Evolutionary conservation across 1,284 basidiomycete species (phyloP).

Genomic region (Kwoniella shivajii): DNA sequence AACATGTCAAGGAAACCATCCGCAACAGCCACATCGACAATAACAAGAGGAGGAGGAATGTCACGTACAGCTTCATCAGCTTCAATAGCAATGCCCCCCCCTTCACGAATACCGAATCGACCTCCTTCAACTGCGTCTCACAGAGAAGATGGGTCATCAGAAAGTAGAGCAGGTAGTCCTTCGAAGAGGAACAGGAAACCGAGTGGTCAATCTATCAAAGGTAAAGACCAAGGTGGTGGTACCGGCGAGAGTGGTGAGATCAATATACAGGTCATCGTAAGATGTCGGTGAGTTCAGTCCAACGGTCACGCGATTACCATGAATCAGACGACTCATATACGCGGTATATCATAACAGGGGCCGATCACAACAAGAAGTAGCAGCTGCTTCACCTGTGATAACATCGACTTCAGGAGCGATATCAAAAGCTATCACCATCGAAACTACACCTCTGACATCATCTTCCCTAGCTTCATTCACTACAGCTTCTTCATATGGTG

Average conservation of each 20-base stretch:
- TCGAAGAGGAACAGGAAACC: slow-evolving; percentile 16
- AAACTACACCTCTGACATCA: slow-evolving; percentile 58
- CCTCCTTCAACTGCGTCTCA: slow-evolving; percentile 23
- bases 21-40: no score
- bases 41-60: slow-evolving; percentile 5
- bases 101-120: slow-evolving; percentile 26
- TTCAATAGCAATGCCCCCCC: slow-evolving; percentile 41
- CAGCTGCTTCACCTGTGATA: slow-evolving; percentile 79
- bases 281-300: slow-evolving; percentile 65
- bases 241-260: slow-evolving; percentile 42
- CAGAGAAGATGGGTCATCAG: slow-evolving; percentile 7
- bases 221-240: slow-evolving; percentile 9
- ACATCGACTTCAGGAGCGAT: slow-evolving; percentile 72
- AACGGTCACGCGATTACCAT: background rate
- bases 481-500: slow-evolving; percentile 61
- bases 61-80: slow-evolving; percentile 30
- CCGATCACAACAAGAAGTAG: slow-evolving; percentile 64
- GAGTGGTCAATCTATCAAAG: slow-evolving; percentile 6
- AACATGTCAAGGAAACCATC: slow-evolving; percentile 40
- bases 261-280: slow-evolving; percentile 89
- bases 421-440: slow-evolving; percentile 73
- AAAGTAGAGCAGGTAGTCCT: slow-evolving; percentile 27
- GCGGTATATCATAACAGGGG: slow-evolving; percentile 61
- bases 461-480: slow-evolving; percentile 32
- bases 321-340: background rate